These are phyloP conservation scores for Uronychia binucleata DNA, from an alignment of 73 alveolate genomes.

Conservation along the genomic window DNA sequence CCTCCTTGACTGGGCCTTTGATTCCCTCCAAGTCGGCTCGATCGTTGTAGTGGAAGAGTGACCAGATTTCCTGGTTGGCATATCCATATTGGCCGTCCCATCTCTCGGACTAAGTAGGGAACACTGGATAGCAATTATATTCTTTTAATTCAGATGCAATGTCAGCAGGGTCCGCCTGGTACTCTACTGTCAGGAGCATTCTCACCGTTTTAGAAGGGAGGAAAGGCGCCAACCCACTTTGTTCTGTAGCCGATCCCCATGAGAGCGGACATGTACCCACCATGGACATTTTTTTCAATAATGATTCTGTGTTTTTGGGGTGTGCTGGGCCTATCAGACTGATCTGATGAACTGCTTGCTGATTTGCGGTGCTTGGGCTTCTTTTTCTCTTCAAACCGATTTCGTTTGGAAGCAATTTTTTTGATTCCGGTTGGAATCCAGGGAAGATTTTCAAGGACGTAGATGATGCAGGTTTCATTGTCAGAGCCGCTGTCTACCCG, in stretches of 20 bases:
- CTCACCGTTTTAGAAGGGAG: background rate
- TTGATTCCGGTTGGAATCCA: background rate
- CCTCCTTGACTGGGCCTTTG: background rate
- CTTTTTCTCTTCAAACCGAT: background rate
- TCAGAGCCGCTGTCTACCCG: background rate
- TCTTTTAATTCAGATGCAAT: background rate
- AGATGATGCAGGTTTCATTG: background rate
- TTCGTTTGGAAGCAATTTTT: background rate
- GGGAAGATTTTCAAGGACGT: background rate
- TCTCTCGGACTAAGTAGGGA: background rate
- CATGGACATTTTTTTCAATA: background rate
- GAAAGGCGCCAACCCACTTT: background rate
- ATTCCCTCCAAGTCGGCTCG: background rate
- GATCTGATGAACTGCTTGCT: conserved; percentile 2
- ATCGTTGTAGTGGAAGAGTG: background rate
- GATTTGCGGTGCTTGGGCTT: background rate
- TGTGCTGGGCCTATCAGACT: background rate
- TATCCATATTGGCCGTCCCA: background rate
- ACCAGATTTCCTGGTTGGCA: background rate
- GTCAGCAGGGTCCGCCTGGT: background rate
- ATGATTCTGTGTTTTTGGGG: background rate
- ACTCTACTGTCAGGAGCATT: background rate
- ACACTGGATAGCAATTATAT: background rate
- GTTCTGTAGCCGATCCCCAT: background rate
- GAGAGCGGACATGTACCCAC: background rate